These are phyloP conservation scores for Graphilbum fragrans DNA, from an alignment of 2,329 filamentous ascomycete species.

Conservation along the genomic window DNA sequence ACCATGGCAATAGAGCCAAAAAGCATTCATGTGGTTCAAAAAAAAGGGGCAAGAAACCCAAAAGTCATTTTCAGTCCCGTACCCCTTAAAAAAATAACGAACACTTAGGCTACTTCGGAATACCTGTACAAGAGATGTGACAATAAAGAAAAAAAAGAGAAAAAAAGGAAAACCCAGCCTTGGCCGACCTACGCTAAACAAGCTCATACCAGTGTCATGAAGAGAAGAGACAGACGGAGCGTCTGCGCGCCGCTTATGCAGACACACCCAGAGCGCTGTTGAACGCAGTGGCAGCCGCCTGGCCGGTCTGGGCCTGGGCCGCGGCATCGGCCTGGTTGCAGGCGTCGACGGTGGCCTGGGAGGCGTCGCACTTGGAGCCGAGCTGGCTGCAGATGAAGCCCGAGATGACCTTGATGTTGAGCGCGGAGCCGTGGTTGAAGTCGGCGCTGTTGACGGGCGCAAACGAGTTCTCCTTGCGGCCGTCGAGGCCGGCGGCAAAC, in stretches of 20 bases:
- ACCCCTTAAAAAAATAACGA: too few relatives aligned
- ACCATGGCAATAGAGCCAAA: too few relatives aligned
- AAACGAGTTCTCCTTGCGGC: constrained; percentile 30
- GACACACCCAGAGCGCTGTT: constrained; percentile 24
- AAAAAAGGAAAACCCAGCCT: too few relatives aligned
- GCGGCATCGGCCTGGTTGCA: constrained; percentile 20
- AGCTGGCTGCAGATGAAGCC: constrained; percentile 25
- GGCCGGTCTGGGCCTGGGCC: constrained; percentile 18
- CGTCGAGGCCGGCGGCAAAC: constrained; percentile 35
- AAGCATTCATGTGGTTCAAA: too few relatives aligned
- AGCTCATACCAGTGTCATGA: background rate
- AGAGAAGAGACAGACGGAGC: background rate
- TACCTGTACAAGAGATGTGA: too few relatives aligned
- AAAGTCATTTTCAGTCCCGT: too few relatives aligned
- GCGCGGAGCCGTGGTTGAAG: constrained; percentile 41
- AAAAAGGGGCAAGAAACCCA: too few relatives aligned
- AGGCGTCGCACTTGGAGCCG: constrained; percentile 20
- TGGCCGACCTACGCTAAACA: too few relatives aligned
- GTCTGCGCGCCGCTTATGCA: background rate
- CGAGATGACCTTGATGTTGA: constrained; percentile 21
- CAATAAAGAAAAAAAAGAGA: too few relatives aligned
- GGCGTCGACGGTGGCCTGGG: constrained; percentile 17
- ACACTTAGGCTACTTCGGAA: too few relatives aligned
- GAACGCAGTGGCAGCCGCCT: constrained; percentile 26
- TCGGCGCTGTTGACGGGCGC: constrained; percentile 23